Base-by-base conservation (phyloP, 1,284 basidiomycete species). In the Exsudoporus floridanus region DNA sequence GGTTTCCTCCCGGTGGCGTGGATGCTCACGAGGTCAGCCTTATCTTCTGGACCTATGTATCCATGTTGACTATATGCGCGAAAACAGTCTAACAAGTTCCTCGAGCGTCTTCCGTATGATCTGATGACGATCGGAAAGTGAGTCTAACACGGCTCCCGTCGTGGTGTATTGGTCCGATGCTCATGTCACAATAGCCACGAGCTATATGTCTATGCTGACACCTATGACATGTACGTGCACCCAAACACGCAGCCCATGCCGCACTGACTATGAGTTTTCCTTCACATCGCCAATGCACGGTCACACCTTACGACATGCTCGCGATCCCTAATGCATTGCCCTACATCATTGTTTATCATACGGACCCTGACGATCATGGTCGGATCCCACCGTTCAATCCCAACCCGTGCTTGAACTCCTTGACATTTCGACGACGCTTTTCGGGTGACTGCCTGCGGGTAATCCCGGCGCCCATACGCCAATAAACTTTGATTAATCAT, bases 111-210 rank as follows among this genome's bases (percentile, higher is more conserved):
- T 27, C 84, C 88, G 0, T 95, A 93, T 65, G 94, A 96, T 65
- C 63, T 93, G 8, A 81, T 94, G 61, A 75, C 90, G 0, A 91
- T 94, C 54, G 93, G 94, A 64, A 95, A 95, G 82, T 85, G 60
- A 9, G 69, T 57, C 14, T 8, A 23, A 30, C 7, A 8, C 21
- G 2, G 6, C 12, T 34, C 14, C 0, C 3, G 0, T 38, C 10
- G 7, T n/a, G 6, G 10, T 28, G 7, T 6, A 21, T 30, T 41
- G 12, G 8, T 14, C 48, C 21, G 34, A 59, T 54, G 31, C 58
- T 55, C 49, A 54, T 48, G 44, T 51, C 50, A 33, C 19, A 21
- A 47, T 43, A 86, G 86, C 63, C 92, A 95, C 63, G 93, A 95
- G 72, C 72, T 95, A 31, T 95, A 94, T 72, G 77, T 82, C 56